Conservation (phyloP, 2,329 filamentous ascomycete genomes). For the Aspergillus texensis region DNA sequence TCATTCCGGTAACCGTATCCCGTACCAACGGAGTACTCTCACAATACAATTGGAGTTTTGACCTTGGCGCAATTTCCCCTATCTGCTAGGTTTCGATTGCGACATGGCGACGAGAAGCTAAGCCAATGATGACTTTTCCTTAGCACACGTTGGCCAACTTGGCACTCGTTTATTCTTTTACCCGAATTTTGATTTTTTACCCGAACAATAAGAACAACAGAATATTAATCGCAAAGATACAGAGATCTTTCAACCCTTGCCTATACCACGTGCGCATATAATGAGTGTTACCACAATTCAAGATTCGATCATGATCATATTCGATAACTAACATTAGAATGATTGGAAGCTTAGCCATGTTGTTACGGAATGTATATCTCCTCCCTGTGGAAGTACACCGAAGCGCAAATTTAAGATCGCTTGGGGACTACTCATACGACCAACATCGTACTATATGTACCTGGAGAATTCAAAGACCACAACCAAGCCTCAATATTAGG, state of each 20-base stretch:
- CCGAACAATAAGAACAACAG: neutral
- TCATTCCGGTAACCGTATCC: conserved; percentile 8
- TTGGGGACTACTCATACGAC: neutral
- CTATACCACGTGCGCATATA: neutral
- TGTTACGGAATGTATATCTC: neutral
- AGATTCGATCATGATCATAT: neutral
- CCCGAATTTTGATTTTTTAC: conserved; percentile 4
- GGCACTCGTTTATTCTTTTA: conserved; percentile 6
- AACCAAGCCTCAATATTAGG: neutral
- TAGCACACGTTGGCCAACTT: conserved; percentile 9
- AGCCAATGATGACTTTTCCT: conserved; percentile 7
- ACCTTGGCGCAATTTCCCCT: conserved; percentile 6
- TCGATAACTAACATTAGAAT: neutral
- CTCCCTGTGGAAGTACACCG: neutral
- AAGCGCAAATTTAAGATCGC: neutral
- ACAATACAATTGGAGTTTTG: conserved; percentile 10
- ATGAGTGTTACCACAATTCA: neutral
- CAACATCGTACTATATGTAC: too few relatives aligned
- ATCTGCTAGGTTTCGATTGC: neutral
- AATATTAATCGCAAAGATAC: neutral
- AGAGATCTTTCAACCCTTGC: neutral
- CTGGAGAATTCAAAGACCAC: too few relatives aligned
- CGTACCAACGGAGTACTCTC: conserved; percentile 1
- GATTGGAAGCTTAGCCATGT: neutral
- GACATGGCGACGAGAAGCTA: neutral